phyloP scores from a whole-genome alignment of 306 rosid genomes.

The Hippophae tibetana region DNA sequence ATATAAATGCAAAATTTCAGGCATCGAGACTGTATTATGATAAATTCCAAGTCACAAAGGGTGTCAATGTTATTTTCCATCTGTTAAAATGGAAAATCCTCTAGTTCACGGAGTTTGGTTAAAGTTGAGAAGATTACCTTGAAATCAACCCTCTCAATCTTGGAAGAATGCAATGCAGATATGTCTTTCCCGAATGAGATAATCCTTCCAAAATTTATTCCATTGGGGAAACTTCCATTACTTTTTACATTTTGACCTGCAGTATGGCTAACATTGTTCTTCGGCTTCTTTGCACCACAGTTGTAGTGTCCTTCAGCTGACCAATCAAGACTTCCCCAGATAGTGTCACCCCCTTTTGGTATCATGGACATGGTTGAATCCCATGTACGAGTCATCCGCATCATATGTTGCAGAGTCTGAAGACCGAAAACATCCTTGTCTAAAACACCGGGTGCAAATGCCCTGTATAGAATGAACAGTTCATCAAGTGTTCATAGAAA shows the following conservation, averaged over 20 bases:
- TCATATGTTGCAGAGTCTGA: slow-evolving; percentile 58
- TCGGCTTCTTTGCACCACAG: slow-evolving; percentile 47
- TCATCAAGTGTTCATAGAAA: slow-evolving; percentile 13
- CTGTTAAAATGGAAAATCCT: neutral
- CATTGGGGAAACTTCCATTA: slow-evolving; percentile 2
- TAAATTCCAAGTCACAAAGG: too few species aligned
- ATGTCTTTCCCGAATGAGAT: slow-evolving; percentile 63
- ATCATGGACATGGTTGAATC: slow-evolving; percentile 88
- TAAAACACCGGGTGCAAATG: slow-evolving; percentile 67
- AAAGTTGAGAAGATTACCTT: slow-evolving; percentile 40
- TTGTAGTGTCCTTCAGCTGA: slow-evolving; percentile 55
- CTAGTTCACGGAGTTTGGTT: slow-evolving; percentile 4
- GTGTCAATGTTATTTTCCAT: neutral
- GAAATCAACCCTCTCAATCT: slow-evolving; percentile 58
- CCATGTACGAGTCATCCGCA: slow-evolving; percentile 91
- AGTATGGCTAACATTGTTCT: slow-evolving; percentile 31
- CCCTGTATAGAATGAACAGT: slow-evolving; percentile 38
- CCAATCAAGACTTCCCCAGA: slow-evolving; percentile 86
- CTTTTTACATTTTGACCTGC: slow-evolving; percentile 22
- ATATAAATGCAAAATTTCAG: too few species aligned
- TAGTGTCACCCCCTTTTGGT: slow-evolving; percentile 78
- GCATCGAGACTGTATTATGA: too few species aligned
- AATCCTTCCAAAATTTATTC: slow-evolving; percentile 56
- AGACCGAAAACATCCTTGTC: slow-evolving; percentile 76
- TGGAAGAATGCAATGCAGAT: slow-evolving; percentile 47